Evolutionary conservation across 345 rosid genomes (phyloP), one percentile per base, ranked within the genome.

Genomic region (Moricandia moricandioides): DNA sequence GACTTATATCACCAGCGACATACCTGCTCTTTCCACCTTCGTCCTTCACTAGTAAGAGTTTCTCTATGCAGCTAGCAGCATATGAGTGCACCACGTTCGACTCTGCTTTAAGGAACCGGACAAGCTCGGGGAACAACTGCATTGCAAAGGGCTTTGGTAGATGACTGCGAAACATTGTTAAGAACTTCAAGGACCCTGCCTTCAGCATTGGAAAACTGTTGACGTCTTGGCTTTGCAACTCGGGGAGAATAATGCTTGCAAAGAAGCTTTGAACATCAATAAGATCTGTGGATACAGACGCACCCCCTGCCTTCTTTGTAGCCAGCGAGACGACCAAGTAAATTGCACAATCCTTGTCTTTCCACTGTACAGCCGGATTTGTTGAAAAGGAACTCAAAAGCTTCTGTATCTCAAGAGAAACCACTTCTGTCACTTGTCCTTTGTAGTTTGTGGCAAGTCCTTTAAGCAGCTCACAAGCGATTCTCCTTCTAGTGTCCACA

Each of bases 41-140:
- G n/a, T 92, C 97, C 92, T 85, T 96, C 39, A 96, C 97, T 69
- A 89, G 77, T 88, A 96, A 82, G 18, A 96, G 91, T 78, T 92
- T 95, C 78, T 96, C 99, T 77, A 92, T 86, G 75, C 98, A 96
- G 69, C 85, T 91, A 14, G 99, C 97, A 77, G 99, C 96, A 71
- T 96, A 92, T 71, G 99, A 96, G 82, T 96, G 99, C 73, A 96
- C 98, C 54, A 92, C 99, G 65, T 88, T 88, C 10, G 96, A 88
- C 82, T 89, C 93, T 24, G 97, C 88, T 40, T 72, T 83, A 56
- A 96, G 97, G 75, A 82, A 91, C 73, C 92, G 83, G 67, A 86
- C 85, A 84, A 96, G 70, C 76, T 89, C 88, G 0, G 91, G 87
- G 64, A 96, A 85, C 80, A 90, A 66, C 75, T 84, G 91, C 72